phyloP scores from a whole-genome alignment of 768 basidiomycete species.

The Pisolithus marmoratus region DNA sequence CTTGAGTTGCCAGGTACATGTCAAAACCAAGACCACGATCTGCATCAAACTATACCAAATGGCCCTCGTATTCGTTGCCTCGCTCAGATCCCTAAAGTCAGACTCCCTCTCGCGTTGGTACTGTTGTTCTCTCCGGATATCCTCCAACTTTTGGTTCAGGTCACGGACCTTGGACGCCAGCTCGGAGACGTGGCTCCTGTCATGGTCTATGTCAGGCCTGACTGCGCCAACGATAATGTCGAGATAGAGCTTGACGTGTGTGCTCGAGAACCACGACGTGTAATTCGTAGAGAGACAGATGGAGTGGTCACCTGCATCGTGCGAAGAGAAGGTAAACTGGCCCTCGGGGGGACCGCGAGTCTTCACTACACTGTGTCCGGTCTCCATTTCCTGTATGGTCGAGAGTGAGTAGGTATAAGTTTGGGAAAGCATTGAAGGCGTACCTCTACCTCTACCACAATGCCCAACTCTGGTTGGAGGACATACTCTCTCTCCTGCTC shows the following conservation, averaged over 20 bases:
- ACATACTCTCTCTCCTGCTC: conserved; percentile 63
- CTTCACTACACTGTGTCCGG: conserved; percentile 74
- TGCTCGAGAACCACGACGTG: conserved; percentile 78
- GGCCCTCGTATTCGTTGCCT: conserved; percentile 84
- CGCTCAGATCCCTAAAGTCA: conserved; percentile 84
- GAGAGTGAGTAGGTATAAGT: not conserved
- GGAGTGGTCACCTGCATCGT: conserved; percentile 93
- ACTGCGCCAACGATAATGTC: conserved; percentile 90
- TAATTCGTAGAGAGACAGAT: conserved; percentile 95
- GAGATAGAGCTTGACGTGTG: conserved; percentile 91
- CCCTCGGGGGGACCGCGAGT: conserved; percentile 89
- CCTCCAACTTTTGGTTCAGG: conserved; percentile 88
- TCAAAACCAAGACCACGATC: conserved; percentile 75
- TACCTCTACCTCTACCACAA: conserved; percentile 88
- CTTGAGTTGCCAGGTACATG: conserved; percentile 90
- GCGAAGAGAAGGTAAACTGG: conserved; percentile 95
- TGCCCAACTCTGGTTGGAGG: conserved; percentile 73
- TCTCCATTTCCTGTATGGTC: conserved; percentile 71
- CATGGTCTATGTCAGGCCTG: conserved; percentile 81
- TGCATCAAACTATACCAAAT: conserved; percentile 94
- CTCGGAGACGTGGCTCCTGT: conserved; percentile 79
- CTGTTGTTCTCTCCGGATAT: conserved; percentile 92
- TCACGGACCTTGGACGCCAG: conserved; percentile 82
- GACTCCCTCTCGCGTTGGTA: conserved; percentile 96
- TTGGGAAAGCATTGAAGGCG: conserved; percentile 21